Conservation (phyloP, 73 alveolate species). For the Paramecium primaurelia region DNA sequence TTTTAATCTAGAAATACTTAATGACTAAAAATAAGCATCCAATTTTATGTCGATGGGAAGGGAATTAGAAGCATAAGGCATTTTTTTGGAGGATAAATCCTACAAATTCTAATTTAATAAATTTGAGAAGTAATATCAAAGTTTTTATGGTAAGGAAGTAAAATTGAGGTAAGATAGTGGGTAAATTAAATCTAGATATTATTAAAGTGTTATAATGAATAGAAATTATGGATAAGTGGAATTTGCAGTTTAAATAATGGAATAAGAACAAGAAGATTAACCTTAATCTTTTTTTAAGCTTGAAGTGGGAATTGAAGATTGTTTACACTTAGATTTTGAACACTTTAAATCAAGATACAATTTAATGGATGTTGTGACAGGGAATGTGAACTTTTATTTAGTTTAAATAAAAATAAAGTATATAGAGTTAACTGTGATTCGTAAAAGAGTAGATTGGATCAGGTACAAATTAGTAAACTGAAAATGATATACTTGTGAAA, state of each 20-base stretch:
- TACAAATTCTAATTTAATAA: conserved; percentile 44
- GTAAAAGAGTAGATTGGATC: conserved; percentile 81
- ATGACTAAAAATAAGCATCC: conserved; percentile 42
- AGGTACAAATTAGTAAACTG: conserved; percentile 59
- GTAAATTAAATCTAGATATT: background rate
- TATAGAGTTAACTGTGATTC: conserved; percentile 96
- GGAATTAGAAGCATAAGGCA: conserved; percentile 56
- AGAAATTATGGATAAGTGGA: conserved; percentile 29
- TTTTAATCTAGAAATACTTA: background rate
- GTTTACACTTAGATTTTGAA: conserved; percentile 97
- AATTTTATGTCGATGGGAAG: conserved; percentile 60
- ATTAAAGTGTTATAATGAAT: background rate
- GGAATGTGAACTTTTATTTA: conserved; percentile 95
- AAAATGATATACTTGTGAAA: conserved; percentile 90
- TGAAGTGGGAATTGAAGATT: conserved; percentile 38
- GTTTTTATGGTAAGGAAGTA: conserved; percentile 52
- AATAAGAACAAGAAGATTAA: conserved; percentile 6
- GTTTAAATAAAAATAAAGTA: conserved; percentile 98
- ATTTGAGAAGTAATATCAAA: conserved; percentile 58
- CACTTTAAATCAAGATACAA: conserved; percentile 91
- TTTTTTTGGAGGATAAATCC: conserved; percentile 32
- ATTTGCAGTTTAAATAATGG: background rate
- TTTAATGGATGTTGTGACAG: conserved; percentile 92
- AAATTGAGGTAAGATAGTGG: background rate
- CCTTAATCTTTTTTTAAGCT: background rate